Percentiles rank a stretch among this genome's conserved stretches.
Evolutionary conservation across 2,329 filamentous ascomycete genomes (phyloP).

Genomic region (Scedosporium apiospermum): DNA sequence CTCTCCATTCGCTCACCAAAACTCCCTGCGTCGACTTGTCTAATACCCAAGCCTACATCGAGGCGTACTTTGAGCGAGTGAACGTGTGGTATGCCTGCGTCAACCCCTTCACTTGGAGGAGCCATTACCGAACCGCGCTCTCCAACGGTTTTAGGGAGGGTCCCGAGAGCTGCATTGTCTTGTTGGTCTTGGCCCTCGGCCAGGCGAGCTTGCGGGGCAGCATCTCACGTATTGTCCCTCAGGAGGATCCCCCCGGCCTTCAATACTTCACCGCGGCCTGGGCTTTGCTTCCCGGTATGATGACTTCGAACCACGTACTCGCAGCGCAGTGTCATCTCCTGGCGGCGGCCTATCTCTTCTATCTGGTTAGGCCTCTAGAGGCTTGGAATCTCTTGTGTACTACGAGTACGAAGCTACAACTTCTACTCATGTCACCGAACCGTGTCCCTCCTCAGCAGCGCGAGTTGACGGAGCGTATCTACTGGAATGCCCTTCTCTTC

Average conservation of each 20-base stretch:
- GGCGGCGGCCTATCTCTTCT: constrained; percentile 74
- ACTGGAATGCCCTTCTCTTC: constrained; percentile 75
- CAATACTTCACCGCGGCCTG: constrained; percentile 76
- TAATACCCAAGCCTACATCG: constrained; percentile 65
- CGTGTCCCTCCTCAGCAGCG: constrained; percentile 60
- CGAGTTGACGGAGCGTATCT: constrained; percentile 67
- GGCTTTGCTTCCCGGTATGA: constrained; percentile 66
- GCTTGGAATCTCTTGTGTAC: constrained; percentile 75
- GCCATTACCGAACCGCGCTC: constrained; percentile 64
- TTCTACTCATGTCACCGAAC: constrained; percentile 64
- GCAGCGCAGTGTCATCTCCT: constrained; percentile 74
- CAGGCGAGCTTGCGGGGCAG: constrained; percentile 67
- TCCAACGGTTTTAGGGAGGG: constrained; percentile 70
- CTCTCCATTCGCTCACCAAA: constrained; percentile 58
- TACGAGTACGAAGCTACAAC: constrained; percentile 71
- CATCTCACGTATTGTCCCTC: constrained; percentile 60
- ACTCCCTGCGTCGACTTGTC: constrained; percentile 60
- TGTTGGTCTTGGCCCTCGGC: constrained; percentile 68
- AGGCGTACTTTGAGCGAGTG: constrained; percentile 71
- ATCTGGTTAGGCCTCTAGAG: constrained; percentile 71
- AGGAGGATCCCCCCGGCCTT: constrained; percentile 64
- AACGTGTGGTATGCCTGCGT: constrained; percentile 83
- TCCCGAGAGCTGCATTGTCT: constrained; percentile 71
- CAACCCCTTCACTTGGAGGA: constrained; percentile 71
- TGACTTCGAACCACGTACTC: constrained; percentile 70